Conservation (phyloP, 768 basidiomycete species). For the Lanmaoa pseudosensibilis region DNA sequence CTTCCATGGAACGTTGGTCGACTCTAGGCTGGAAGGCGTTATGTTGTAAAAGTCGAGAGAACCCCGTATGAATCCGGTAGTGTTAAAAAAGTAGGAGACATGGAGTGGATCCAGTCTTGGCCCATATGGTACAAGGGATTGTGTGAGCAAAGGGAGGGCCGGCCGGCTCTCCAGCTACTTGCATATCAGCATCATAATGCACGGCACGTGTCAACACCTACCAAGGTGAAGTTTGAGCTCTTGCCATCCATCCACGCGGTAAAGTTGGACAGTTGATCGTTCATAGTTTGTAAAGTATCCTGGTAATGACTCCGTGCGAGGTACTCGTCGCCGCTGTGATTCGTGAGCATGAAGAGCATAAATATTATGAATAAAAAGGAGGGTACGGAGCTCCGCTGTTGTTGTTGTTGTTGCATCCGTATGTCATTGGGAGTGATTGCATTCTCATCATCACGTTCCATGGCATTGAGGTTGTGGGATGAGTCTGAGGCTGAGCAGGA, state of each 20-base stretch:
- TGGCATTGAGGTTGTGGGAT: conserved; percentile 11
- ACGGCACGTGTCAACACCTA: conserved; percentile 33
- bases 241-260: conserved; percentile 75
- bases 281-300: conserved; percentile 57
- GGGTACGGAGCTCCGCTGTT: conserved; percentile 61
- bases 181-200: conserved; percentile 2
- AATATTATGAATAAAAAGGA: conserved; percentile 74
- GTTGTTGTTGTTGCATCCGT: conserved; percentile 34
- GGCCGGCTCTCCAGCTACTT: conserved; percentile 50
- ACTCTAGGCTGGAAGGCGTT: conserved; percentile 45
- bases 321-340: conserved; percentile 68
- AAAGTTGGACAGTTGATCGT: conserved; percentile 67
- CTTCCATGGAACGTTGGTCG: conserved; percentile 46
- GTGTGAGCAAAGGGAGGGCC: conserved; percentile 46
- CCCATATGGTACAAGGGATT: conserved; percentile 48
- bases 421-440: conserved; percentile 8
- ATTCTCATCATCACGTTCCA: conserved; percentile 33
- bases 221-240: conserved; percentile 62
- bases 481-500: neutral
- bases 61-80: conserved; percentile 78
- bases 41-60: conserved; percentile 63
- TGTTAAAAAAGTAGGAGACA: conserved; percentile 69
- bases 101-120: conserved; percentile 42
- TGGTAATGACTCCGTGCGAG: conserved; percentile 63
- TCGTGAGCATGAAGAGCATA: conserved; percentile 77